A percentile compares a stretch with the other conserved stretches of the same genome.
These are phyloP conservation scores for Dictyostelium firmibasis DNA, from an alignment of 78 protist species.

Conservation along the genomic window DNA sequence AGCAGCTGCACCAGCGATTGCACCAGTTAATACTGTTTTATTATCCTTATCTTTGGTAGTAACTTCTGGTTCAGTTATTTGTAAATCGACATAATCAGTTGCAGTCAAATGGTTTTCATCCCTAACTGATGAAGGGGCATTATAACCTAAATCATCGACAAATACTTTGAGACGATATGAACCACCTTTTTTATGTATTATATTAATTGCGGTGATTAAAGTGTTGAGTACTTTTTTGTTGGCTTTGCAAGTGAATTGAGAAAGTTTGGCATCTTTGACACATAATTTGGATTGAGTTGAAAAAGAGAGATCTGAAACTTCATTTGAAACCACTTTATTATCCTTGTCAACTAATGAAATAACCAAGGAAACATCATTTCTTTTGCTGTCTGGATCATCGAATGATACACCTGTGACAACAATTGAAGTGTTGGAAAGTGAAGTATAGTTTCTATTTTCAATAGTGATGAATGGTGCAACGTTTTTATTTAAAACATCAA, in stretches of 20 bases:
- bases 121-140: background rate
- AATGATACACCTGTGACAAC: background rate
- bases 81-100: background rate
- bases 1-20: conserved; percentile 66
- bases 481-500: background rate
- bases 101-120: background rate
- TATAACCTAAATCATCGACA: conserved; percentile 20
- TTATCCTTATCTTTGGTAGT: background rate
- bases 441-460: background rate
- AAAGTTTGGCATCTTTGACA: background rate
- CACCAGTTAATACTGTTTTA: conserved; percentile 64
- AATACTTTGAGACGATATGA: background rate
- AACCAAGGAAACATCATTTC: background rate
- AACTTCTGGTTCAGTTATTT: background rate
- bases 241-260: background rate
- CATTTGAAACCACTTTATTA: background rate
- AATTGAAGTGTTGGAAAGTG: background rate
- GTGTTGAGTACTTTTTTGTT: background rate
- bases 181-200: background rate
- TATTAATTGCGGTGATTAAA: background rate
- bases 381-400: background rate
- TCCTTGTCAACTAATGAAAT: background rate
- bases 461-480: conserved; percentile 11
- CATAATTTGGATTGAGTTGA: background rate
- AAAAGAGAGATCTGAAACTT: background rate